phyloP scores from a whole-genome alignment of 805 yeast species.

The Candida taoyuanica region DNA sequence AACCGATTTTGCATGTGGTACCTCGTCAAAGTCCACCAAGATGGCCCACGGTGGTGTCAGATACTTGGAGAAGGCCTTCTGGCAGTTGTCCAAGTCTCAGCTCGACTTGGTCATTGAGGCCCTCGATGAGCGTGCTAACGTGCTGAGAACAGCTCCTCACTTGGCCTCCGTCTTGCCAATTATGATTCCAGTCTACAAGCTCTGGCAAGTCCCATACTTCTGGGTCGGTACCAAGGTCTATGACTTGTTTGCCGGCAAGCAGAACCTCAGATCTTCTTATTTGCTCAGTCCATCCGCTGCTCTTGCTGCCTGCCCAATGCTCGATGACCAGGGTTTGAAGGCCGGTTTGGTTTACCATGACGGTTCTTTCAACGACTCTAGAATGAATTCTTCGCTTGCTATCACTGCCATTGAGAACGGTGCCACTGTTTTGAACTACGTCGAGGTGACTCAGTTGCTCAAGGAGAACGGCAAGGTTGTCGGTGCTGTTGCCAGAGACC shows the following conservation, averaged over 20 bases:
- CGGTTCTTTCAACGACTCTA: constrained; percentile 88
- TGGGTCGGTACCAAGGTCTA: constrained; percentile 88
- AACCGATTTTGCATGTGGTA: constrained; percentile 87
- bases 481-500: constrained; percentile 76
- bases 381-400: constrained; percentile 85
- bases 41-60: constrained; percentile 98
- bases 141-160: constrained; percentile 90
- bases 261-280: constrained; percentile 76
- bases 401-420: constrained; percentile 82
- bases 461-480: constrained; percentile 61
- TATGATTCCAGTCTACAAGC: constrained; percentile 91
- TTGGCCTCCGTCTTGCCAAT: constrained; percentile 82
- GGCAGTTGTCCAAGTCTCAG: constrained; percentile 87
- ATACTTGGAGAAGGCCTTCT: constrained; percentile 90
- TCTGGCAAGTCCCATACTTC: constrained; percentile 95
- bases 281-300: constrained; percentile 64
- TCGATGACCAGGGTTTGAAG: constrained; percentile 71
- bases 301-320: constrained; percentile 76
- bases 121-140: constrained; percentile 77
- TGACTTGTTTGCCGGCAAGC: constrained; percentile 88
- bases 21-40: constrained; percentile 90
- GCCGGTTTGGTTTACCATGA: constrained; percentile 94
- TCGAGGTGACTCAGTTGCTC: constrained; percentile 70
- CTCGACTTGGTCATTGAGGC: constrained; percentile 86
- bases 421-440: constrained; percentile 84